Evolutionary conservation across 331 rosid genomes (phyloP).

Genomic region (Malus hybrid): DNA sequence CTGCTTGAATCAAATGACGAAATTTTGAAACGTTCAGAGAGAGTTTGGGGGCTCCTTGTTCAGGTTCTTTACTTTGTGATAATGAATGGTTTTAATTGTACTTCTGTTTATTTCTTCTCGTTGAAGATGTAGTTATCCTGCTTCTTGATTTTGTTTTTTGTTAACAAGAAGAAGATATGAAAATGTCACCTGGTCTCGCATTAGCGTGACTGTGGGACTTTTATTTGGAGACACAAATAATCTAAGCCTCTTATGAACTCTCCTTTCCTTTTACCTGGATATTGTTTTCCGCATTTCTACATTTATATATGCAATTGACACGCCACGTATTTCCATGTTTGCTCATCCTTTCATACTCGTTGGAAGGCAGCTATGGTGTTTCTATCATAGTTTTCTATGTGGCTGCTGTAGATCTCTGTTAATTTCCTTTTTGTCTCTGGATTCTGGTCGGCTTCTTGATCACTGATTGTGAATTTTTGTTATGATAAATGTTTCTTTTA

Average conservation of each 20-base stretch:
- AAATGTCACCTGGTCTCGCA: background rate
- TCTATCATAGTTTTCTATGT: too few relatives aligned
- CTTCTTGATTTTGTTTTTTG: background rate
- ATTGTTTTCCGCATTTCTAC: background rate
- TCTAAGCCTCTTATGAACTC: background rate
- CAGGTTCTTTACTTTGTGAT: slow-evolving; percentile 44
- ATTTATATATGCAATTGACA: background rate
- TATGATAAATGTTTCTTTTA: too few relatives aligned
- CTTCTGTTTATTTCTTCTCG: background rate
- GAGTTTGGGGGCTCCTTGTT: slow-evolving; percentile 95
- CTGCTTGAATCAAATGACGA: slow-evolving; percentile 82
- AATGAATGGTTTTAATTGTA: background rate
- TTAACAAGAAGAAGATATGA: background rate
- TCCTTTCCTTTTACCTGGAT: background rate
- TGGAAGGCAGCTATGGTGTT: too few relatives aligned
- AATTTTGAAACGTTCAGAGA: slow-evolving; percentile 82
- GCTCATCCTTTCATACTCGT: background rate
- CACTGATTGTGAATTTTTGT: too few relatives aligned
- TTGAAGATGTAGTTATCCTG: background rate
- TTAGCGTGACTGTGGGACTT: background rate
- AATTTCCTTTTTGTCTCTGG: too few relatives aligned
- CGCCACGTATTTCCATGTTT: background rate
- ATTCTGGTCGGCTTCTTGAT: too few relatives aligned
- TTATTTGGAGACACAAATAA: too few relatives aligned
- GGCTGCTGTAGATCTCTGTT: too few relatives aligned